Percentiles rank a stretch among this genome's conserved stretches.
phyloP scores from a whole-genome alignment of 331 rosid genomes.

The Dryas integrifolia region DNA sequence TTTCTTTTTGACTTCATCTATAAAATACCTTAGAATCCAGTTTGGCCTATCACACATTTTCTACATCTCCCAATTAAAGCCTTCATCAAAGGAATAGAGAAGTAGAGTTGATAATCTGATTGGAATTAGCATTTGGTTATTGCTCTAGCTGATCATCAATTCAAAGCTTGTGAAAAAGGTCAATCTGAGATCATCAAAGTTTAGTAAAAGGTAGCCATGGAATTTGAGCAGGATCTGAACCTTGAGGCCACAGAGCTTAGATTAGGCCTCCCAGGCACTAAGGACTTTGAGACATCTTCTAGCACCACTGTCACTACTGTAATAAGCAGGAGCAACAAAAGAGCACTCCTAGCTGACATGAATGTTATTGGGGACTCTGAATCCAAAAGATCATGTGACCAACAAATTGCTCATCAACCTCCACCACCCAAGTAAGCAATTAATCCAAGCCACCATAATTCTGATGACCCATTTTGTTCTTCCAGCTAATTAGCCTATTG shows the following conservation, averaged over 20 bases:
- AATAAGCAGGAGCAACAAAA: slow-evolving; percentile 21
- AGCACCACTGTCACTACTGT: not conserved
- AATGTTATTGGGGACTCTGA: not conserved
- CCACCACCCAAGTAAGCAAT: slow-evolving; percentile 46
- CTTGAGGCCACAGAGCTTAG: slow-evolving; percentile 58
- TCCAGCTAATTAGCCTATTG: no score
- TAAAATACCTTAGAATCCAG: slow-evolving; percentile 25
- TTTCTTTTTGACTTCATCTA: slow-evolving; percentile 24
- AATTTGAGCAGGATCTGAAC: slow-evolving; percentile 37
- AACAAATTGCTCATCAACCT: slow-evolving; percentile 18
- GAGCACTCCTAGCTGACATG: slow-evolving; percentile 19
- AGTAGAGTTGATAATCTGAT: not conserved
- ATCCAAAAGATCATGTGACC: slow-evolving; percentile 5
- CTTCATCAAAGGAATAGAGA: not conserved
- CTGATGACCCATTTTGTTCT: no score
- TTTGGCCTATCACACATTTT: slow-evolving; percentile 16
- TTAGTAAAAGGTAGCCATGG: slow-evolving; percentile 19
- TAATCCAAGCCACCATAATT: no score
- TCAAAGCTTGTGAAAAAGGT: slow-evolving; percentile 8
- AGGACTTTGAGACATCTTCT: slow-evolving; percentile 17
- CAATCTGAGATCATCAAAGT: not conserved
- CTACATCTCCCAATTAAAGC: not conserved
- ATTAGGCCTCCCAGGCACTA: slow-evolving; percentile 47
- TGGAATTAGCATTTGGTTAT: no score
- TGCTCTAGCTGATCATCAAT: not conserved